Evolutionary conservation across 2,329 filamentous ascomycete species (phyloP), one percentile per base, ranked within the genome.

Genomic region (Neurospora sp.): DNA sequence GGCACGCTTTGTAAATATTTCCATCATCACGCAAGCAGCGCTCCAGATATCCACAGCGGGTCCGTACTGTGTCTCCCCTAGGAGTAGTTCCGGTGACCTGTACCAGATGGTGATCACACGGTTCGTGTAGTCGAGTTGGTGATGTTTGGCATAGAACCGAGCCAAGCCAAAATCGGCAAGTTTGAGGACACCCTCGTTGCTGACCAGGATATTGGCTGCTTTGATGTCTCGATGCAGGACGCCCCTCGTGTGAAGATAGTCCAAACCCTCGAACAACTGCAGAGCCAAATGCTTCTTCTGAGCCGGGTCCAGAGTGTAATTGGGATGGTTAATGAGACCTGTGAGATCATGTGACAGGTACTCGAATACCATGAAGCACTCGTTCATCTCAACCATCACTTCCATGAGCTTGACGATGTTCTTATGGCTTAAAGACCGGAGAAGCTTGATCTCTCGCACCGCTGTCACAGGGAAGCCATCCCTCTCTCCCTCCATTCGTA

Each of bases 361-460:
- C 79, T 99, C 96, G 74, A 99, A 99, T 3, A 99, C 96, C 96
- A 99, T 99, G 81, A 97, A 99, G 79, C 96, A 99, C 80, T 98
- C 94, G 75, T 98, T 98, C 78, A 91, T 92, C 81, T 99, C 96
- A 2, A 99, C 96, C 96, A 99, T 99, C 74, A 96, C 93, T 81
- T 97, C 93, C 74, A 92, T 89, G 19, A 97, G 82, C 52, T 90
- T 89, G 70, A 97, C 93, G 68, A 97, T 90, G 76, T 96, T 97
- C 71, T 85, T 82, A 76, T 97, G 93, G 73, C 90, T 90, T 28
- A 97, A 84, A 3, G 92, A 94, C 77, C 97, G 93, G n/a, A 97
- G 84, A 33, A 97, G 84, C 79, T 96, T 96, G 82, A 97, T 94
- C 79, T 97, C 93, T 71, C 93, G 89, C 36, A 96, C 92, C 0